Evolutionary conservation across 108 stramenopile species (phyloP).

Genomic region (Nitzschia sp.): DNA sequence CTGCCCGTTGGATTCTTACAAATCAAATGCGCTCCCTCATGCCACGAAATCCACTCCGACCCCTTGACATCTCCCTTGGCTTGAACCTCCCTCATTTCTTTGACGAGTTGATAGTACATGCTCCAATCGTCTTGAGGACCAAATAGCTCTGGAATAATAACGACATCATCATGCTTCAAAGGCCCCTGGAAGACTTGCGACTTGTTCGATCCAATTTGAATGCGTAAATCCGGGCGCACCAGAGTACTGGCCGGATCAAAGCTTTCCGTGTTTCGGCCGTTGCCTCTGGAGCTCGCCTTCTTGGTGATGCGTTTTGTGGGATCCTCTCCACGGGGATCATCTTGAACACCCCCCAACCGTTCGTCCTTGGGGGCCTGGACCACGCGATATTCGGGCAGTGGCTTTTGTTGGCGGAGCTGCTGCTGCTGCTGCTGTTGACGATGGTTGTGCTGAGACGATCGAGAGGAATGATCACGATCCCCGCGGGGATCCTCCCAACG

Average conservation of each 20-base stretch:
- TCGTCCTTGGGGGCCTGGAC: slow-evolving; percentile 33
- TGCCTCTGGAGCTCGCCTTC: slow-evolving; percentile 44
- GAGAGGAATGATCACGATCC: not conserved
- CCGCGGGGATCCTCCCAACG: not conserved
- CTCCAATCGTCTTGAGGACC: slow-evolving; percentile 70
- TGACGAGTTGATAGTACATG: slow-evolving; percentile 73
- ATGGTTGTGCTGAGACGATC: not conserved
- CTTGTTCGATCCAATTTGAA: slow-evolving; percentile 42
- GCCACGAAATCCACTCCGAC: slow-evolving; percentile 78
- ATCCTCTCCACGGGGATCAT: slow-evolving; percentile 58
- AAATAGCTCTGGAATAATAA: slow-evolving; percentile 88
- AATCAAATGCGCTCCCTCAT: slow-evolving; percentile 86
- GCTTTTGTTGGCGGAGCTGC: not conserved
- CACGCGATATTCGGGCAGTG: slow-evolving; percentile 7
- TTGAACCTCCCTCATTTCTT: slow-evolving; percentile 72
- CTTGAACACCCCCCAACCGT: slow-evolving; percentile 13
- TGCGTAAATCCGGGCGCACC: slow-evolving; percentile 70
- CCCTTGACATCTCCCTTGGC: slow-evolving; percentile 18
- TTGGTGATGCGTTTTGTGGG: slow-evolving; percentile 54
- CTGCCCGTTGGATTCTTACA: slow-evolving; percentile 63
- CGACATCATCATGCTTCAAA: slow-evolving; percentile 84
- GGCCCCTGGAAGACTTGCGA: slow-evolving; percentile 25
- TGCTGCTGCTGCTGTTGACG: not conserved
- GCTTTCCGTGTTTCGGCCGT: slow-evolving; percentile 64
- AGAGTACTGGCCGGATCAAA: slow-evolving; percentile 78